These are phyloP conservation scores for Eruca vesicaria DNA, from an alignment of 441 rosid genomes.

Conservation along the genomic window DNA sequence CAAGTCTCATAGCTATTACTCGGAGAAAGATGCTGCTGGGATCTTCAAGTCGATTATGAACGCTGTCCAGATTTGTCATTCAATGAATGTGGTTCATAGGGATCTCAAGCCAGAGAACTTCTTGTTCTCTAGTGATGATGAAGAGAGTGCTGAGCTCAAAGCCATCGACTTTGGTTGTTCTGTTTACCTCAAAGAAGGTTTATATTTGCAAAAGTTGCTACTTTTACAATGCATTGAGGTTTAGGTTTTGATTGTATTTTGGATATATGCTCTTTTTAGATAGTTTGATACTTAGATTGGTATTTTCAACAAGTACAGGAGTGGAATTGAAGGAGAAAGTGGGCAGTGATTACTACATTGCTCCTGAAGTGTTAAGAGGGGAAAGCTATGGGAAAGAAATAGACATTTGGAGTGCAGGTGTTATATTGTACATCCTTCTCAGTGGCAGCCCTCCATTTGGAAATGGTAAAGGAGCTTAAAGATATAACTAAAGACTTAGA, in stretches of 20 bases:
- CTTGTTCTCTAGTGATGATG: constrained; percentile 57
- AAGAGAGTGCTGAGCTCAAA: constrained; percentile 56
- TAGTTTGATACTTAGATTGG: neutral
- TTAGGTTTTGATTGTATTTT: neutral
- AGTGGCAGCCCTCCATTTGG: constrained; percentile 90
- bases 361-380: constrained; percentile 83
- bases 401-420: constrained; percentile 95
- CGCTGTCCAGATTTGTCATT: constrained; percentile 83
- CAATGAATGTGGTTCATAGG: constrained; percentile 80
- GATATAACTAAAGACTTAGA: neutral
- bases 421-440: constrained; percentile 81
- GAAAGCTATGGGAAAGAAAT: constrained; percentile 84
- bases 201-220: too few species aligned
- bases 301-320: constrained; percentile 40
- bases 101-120: constrained; percentile 90
- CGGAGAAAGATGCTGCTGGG: constrained; percentile 79
- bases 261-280: neutral
- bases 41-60: constrained; percentile 58
- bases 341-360: constrained; percentile 91
- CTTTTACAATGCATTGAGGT: too few species aligned
- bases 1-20: constrained; percentile 59
- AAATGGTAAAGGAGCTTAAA: constrained; percentile 55
- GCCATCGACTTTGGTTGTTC: constrained; percentile 89
- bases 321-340: constrained; percentile 52
- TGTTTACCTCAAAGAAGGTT: constrained; percentile 81